Base-by-base conservation (phyloP, 1,284 basidiomycete species). In the Entoloma clypeatum region DNA sequence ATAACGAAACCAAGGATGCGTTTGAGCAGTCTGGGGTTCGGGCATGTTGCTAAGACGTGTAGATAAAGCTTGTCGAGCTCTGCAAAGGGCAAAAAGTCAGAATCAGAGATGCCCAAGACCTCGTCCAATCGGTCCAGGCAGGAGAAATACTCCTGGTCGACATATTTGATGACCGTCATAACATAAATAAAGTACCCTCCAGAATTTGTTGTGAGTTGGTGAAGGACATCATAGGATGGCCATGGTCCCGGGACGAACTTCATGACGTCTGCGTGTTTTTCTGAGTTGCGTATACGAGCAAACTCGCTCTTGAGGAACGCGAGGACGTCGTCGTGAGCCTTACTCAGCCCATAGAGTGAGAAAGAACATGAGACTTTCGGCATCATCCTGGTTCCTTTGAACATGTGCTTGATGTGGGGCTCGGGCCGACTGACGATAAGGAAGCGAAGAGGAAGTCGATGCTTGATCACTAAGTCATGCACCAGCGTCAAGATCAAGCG, bases 131-230 rank as follows among this genome's bases (percentile, higher is more conserved):
- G 37, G 4, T 39, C 27, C 10, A 39, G n/a, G 3, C 18, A 28
- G 5, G 37, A 39, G 21, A 16, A 39, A 28, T 39, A 39, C 24
- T 44, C 36, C n/a, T 48, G 41, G 14, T 39, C 33, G 13, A 50
- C 36, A 21, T 43, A 47, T 42, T 36, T 43, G 27, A 51, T 24
- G 17, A 48, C 37, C 17, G 43, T 51, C 10, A 45, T 30, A 2
- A 50, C 41, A 17, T 48, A 45, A 7, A 44, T 31, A 30, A 48
- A 47, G 11, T 47, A 37, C n/a, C 50, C 48, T 4, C 25, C 45
- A 2, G 52, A 49, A 11, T 45, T 50, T 1, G 29, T 28, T 2
- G 43, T 44, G 14, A 54, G 39, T 10, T 41, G 30, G 3, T 50
- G 43, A 27, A 54, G 22, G 11, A 41, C 44, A 17, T 41, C 34